Percentiles rank a stretch among this genome's conserved stretches.
Conservation (phyloP, 1,284 basidiomycete species). For the Boletus nobilissimus region DNA sequence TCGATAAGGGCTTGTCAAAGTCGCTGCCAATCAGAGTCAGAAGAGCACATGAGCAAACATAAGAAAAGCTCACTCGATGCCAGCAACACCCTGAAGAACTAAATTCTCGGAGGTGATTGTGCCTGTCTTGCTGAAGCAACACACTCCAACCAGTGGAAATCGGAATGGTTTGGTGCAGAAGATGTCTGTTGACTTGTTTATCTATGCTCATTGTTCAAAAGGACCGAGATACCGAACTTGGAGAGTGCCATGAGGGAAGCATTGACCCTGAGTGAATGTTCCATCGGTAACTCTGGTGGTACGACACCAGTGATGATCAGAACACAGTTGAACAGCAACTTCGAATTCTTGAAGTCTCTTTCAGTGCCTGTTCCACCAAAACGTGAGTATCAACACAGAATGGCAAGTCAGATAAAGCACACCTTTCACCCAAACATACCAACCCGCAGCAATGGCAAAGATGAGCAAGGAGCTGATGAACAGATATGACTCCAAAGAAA, state of each 20-base stretch:
- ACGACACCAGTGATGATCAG: slow-evolving; percentile 96
- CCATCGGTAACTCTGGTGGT: slow-evolving; percentile 96
- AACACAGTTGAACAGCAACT: slow-evolving; percentile 91
- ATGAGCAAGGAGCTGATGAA: slow-evolving; percentile 97
- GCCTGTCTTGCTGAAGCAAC: slow-evolving; percentile 98
- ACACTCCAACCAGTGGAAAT: slow-evolving; percentile 93
- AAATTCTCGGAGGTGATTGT: slow-evolving; percentile 96
- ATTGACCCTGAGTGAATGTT: slow-evolving; percentile 93
- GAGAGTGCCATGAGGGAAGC: slow-evolving; percentile 92
- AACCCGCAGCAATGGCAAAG: slow-evolving; percentile 94
- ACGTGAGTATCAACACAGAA: slow-evolving; percentile 15
- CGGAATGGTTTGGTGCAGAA: slow-evolving; percentile 98
- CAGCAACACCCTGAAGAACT: slow-evolving; percentile 92
- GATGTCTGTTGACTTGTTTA: slow-evolving; percentile 69
- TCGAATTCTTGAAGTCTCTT: slow-evolving; percentile 90
- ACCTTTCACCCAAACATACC: slow-evolving; percentile 97
- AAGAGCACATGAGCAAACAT: background rate
- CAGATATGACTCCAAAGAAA: slow-evolving; percentile 88
- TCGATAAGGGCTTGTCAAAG: slow-evolving; percentile 75
- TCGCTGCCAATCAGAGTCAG: slow-evolving; percentile 52
- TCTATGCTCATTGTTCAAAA: background rate
- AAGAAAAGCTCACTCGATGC: slow-evolving; percentile 74
- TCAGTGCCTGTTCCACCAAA: slow-evolving; percentile 68
- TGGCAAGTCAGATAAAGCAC: slow-evolving; percentile 29
- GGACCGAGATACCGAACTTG: slow-evolving; percentile 77